Base-by-base conservation (phyloP, 2,329 filamentous ascomycete species). In the Sordariomycetes sp. region DNA sequence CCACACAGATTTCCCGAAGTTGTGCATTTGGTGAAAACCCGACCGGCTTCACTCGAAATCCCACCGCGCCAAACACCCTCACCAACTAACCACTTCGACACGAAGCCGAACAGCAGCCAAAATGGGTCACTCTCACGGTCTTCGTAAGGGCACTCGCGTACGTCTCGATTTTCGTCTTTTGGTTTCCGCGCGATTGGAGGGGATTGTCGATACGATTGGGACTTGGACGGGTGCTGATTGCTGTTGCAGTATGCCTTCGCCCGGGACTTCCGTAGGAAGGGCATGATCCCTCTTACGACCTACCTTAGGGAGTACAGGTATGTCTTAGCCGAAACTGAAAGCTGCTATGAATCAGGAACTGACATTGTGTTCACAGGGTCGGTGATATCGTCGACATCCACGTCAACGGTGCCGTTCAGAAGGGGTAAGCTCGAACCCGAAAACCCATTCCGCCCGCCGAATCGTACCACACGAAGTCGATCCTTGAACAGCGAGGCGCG, bases 371-470 rank as follows among this genome's bases (percentile, higher is more conserved):
- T 59, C 64, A 61, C 68, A 90, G 86, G 75, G 94, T 99, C 72
- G 94, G 94, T 76, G 94, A 99, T 72, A 96, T 97, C 69, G 94
- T 99, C 72, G 94, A 99, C 75, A 90, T 99, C 75, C 95, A 95
- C 79, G 89, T 88, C 72, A 97, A 99, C 81, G 94, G 91, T 87
- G 94, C 90, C 72, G 88, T 95, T 65, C 91, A 96, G 82, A 95
- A 96, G 85, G 91, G 90, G 88, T 94, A 80, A 85, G 86, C 65
- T 57, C 32, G 54, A 59, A 42, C 55, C 61, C 55, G 59, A 45
- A 45, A 45, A n/a, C 13, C 39, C n/a, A n/a, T 45, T n/a, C 8
- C 13, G 15, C 39, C 25, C 39, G 13, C n/a, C 28, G 45, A 13
- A 56, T n/a, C 39, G 13, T 17, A 45, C 15, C 39, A 45, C 6